Evolutionary conservation across 139 green algal genomes (phyloP), one percentile per base, ranked within the genome.

Genomic region (Chlorella vulgaris): DNA sequence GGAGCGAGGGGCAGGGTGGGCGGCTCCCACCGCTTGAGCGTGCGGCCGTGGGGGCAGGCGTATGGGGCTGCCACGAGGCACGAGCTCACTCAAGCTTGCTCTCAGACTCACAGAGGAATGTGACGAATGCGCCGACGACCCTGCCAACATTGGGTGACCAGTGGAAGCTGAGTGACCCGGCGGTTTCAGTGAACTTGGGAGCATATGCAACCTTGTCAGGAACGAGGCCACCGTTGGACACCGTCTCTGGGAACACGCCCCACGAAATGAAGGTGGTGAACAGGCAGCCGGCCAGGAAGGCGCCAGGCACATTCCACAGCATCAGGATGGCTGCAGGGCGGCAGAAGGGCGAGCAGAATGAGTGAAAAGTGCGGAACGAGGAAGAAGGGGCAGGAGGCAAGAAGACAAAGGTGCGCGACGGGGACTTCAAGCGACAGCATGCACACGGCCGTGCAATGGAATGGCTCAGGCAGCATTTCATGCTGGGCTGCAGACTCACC

Each of bases 231-330:
- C 69, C 69, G 8, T 85, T 71, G 31, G 58, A 74, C 7, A 85
- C 67, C 29, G 86, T 89, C n/a, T 76, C 5, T 0, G 83, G 86
- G 81, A 90, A 92, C 53, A 82, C 83, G 58, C 87, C 88, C 87
- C 88, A 92, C 29, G 76, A 60, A 65, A 88, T 87, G 68, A 92
- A 92, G 40, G 85, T 92, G 73, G 85, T 91, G 81, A 92, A 92
- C 78, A 92, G 86, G n/a, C 88, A 89, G 61, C 89, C 89, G 4
- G 87, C 88, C 79, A 92, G 86, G 77, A 92, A 86, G 4, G 89
- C 89, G n/a, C 78, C 84, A 13, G 84, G 81, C 13, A 90, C 62
- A 40, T 86, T 76, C 84, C 87, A 91, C 35, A 89, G 71, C 65
- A 90, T 81, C 63, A 91, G 78, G 21, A 91, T 69, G 42, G 42